Evolutionary conservation across 148 eudicot genomes (phyloP).

Genomic region (Hydrangea macrophylla): DNA sequence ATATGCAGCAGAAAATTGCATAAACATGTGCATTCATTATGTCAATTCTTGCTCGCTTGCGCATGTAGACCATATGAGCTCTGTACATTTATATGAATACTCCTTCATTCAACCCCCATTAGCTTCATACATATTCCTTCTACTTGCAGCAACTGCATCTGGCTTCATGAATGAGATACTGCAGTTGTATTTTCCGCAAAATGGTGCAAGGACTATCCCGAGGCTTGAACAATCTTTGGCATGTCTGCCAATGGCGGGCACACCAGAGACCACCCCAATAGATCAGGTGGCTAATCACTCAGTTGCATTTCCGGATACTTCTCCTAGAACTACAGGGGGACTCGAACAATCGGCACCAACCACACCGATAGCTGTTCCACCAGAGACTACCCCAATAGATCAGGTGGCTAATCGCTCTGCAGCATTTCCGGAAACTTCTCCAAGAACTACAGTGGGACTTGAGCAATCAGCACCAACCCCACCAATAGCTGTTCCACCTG

Average conservation of each 20-base stretch:
- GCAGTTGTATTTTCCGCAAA: constrained; percentile 8
- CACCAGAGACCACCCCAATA: neutral
- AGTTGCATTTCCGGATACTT: neutral
- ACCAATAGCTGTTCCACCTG: neutral
- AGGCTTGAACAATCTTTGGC: neutral
- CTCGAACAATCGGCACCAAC: neutral
- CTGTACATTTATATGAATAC: no score
- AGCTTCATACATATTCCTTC: neutral
- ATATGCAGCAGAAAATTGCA: no score
- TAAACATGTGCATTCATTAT: no score
- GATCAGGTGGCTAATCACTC: neutral
- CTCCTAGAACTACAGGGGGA: neutral
- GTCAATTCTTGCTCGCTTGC: no score
- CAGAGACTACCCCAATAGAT: no score
- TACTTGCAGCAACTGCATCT: neutral
- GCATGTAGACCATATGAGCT: no score
- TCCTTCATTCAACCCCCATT: neutral
- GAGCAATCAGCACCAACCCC: neutral
- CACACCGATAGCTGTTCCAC: no score
- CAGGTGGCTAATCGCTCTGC: no score
- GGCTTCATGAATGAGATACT: neutral
- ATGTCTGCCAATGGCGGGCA: neutral
- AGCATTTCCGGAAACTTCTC: no score
- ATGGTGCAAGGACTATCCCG: neutral
- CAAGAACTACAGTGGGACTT: neutral